phyloP scores from a whole-genome alignment of 352 stramenopile genomes.

The Pythium volutum region DNA sequence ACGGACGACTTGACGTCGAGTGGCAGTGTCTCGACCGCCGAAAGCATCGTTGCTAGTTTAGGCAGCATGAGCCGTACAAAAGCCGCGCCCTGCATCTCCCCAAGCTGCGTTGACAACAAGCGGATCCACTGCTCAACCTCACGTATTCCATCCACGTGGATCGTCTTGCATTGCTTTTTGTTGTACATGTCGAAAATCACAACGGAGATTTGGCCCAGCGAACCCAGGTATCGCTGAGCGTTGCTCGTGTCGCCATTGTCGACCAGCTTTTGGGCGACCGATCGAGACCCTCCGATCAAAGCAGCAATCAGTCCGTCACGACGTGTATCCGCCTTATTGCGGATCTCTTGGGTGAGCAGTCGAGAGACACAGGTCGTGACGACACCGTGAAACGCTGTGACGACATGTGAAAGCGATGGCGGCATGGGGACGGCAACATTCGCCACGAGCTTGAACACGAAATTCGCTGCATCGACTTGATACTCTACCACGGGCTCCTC shows the following conservation, averaged over 20 bases:
- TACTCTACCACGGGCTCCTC: slow-evolving; percentile 11
- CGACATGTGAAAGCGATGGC: slow-evolving; percentile 12
- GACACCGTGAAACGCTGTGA: slow-evolving; percentile 8
- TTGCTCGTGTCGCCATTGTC: slow-evolving; percentile 19
- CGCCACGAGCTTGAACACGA: slow-evolving; percentile 13
- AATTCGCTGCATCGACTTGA: slow-evolving; percentile 13
- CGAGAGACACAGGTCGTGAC: background rate
- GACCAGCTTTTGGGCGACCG: slow-evolving; percentile 17
- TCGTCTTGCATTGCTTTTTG: background rate
- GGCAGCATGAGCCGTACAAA: slow-evolving; percentile 67
- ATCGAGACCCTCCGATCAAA: slow-evolving; percentile 1
- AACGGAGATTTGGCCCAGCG: slow-evolving; percentile 40
- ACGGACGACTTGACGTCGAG: background rate
- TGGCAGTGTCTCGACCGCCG: background rate
- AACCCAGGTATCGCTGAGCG: slow-evolving; percentile 44
- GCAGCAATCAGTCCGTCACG: slow-evolving; percentile 1
- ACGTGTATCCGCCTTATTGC: background rate
- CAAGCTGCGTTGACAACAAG: slow-evolving; percentile 43
- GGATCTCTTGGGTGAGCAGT: background rate
- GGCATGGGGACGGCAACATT: slow-evolving; percentile 10
- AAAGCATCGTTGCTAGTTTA: slow-evolving; percentile 40
- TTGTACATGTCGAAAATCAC: slow-evolving; percentile 11
- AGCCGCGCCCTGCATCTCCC: slow-evolving; percentile 36
- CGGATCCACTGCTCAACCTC: slow-evolving; percentile 48
- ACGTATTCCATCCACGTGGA: slow-evolving; percentile 27